Base-by-base conservation (phyloP, 1,284 basidiomycete species). In the Gymnopus androsaceus region DNA sequence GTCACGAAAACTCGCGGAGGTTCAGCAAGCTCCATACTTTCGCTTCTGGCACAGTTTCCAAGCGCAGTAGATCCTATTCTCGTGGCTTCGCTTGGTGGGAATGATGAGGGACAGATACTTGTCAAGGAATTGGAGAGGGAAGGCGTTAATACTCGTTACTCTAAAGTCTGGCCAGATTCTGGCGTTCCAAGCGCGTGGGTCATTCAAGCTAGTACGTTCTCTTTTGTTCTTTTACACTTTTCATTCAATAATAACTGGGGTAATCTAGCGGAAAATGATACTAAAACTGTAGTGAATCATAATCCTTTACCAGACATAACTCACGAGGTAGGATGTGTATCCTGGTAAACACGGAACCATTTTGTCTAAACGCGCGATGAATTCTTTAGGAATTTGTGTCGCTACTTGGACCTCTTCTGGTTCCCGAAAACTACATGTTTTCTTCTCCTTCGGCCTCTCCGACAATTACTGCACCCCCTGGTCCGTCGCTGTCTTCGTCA, bases 131-230 rank as follows among this genome's bases (percentile, higher is more conserved):
- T 92, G 51, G 84, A 90, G 60, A 72, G 72, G 3, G 83, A 83
- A 59, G 83, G 87, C 9, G 82, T 92, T 0, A 83, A 76, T 57
- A 90, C 87, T 37, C 77, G 80, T 36, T 88, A 83, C 63, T 90
- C 87, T 71, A 89, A 89, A 67, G 69, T 88, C 19, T 87, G 86
- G 83, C 79, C 83, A 28, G 79, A 80, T 19, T 77, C 81, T 15
- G 84, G 86, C 51, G 86, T 92, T 19, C 90, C 90, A 1, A 83
- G 80, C 55, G 89, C 90, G n/a, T 92, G 90, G 87, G 82, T 92
- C 28, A 65, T 92, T 30, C 82, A 89, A 69, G 80, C 87, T 53
- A 80, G 88, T 86, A 59, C 63, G 77, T 67, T 23, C 40, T 54
- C 21, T 28, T 31, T 31, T 42, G 15, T 58, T 40, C 11, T 49